A percentile compares a stretch with the other conserved stretches of the same genome.
phyloP scores from a whole-genome alignment of 225 moss, liverwort and hornwort genomes.

The Sphagnum contortum region DNA sequence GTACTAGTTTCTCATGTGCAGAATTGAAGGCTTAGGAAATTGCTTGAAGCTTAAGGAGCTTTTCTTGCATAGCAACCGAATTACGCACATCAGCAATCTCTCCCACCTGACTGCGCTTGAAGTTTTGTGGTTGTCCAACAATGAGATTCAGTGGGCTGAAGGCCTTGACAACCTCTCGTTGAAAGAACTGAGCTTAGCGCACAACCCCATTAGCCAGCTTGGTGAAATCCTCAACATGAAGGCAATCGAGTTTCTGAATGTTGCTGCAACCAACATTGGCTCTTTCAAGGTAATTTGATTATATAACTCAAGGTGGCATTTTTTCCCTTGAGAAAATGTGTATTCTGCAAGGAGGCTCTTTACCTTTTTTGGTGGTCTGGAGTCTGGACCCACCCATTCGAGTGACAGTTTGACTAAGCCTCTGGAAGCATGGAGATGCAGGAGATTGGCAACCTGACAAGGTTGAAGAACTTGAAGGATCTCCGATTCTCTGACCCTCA shows the following conservation, averaged over 20 bases:
- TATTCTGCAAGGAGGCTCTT: too few relatives aligned
- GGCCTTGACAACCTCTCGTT: conserved; percentile 72
- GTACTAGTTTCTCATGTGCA: conserved; percentile 14
- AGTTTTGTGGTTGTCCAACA: conserved; percentile 94
- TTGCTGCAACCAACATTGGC: conserved; percentile 86
- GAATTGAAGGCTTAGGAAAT: conserved; percentile 91
- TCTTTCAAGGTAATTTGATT: conserved; percentile 73
- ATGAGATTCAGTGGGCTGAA: conserved; percentile 73
- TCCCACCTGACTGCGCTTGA: conserved; percentile 67
- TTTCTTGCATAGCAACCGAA: conserved; percentile 73
- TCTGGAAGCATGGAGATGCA: conserved; percentile 9
- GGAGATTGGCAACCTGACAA: conserved; percentile 93
- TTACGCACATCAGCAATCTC: conserved; percentile 69
- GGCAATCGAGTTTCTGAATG: conserved; percentile 74
- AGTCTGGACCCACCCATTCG: too few relatives aligned
- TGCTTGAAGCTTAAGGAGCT: conserved; percentile 87
- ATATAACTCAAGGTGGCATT: too few relatives aligned
- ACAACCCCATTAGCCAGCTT: conserved; percentile 76
- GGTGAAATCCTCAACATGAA: conserved; percentile 85
- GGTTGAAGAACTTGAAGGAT: conserved; percentile 85
- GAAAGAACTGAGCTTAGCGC: conserved; percentile 83
- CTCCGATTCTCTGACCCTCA: conserved; percentile 90
- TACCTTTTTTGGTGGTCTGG: too few relatives aligned
- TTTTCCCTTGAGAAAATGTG: too few relatives aligned
- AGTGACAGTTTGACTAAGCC: too few relatives aligned